A percentile compares a stretch with the other conserved stretches of the same genome.
Evolutionary conservation across 2,329 filamentous ascomycete species (phyloP).

Genomic region (Fonsecaea pugnacius): DNA sequence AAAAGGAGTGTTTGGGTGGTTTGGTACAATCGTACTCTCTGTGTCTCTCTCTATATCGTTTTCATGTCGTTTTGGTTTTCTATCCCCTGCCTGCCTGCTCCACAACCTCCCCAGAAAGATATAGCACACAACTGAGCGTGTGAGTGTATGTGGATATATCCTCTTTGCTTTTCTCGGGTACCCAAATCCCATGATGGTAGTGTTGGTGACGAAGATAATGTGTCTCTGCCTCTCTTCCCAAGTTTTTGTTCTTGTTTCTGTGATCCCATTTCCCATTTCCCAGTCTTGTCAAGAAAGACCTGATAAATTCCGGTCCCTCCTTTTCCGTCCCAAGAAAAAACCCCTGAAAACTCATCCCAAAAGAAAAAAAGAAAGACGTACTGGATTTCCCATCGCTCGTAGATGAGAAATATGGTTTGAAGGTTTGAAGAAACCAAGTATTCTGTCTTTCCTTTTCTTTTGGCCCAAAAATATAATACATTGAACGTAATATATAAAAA

Average conservation of each 20-base stretch:
- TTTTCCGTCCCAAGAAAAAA: too few relatives aligned
- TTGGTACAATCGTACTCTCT: too few relatives aligned
- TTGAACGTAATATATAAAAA: background rate
- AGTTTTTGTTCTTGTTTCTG: background rate
- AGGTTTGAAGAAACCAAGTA: background rate
- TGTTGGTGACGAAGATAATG: background rate
- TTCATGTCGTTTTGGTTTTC: too few relatives aligned
- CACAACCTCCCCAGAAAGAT: too few relatives aligned
- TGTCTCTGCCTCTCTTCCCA: background rate
- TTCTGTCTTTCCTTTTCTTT: background rate
- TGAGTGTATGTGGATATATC: too few relatives aligned
- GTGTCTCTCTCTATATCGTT: too few relatives aligned
- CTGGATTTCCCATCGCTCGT: background rate
- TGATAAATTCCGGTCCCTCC: too few relatives aligned
- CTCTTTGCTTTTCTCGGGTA: background rate
- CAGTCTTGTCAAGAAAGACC: background rate
- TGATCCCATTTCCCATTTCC: background rate
- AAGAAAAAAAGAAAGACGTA: background rate
- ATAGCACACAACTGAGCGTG: too few relatives aligned
- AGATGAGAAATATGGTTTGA: too few relatives aligned
- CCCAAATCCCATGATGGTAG: background rate
- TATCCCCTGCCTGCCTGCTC: too few relatives aligned
- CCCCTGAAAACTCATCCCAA: too few relatives aligned
- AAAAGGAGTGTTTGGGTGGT: too few relatives aligned
- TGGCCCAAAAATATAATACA: background rate